A percentile compares a stretch with the other conserved stretches of the same genome.
These are phyloP conservation scores for Triticum monococcum DNA, from an alignment of 176 grass and related monocot genomes.

Conservation along the genomic window DNA sequence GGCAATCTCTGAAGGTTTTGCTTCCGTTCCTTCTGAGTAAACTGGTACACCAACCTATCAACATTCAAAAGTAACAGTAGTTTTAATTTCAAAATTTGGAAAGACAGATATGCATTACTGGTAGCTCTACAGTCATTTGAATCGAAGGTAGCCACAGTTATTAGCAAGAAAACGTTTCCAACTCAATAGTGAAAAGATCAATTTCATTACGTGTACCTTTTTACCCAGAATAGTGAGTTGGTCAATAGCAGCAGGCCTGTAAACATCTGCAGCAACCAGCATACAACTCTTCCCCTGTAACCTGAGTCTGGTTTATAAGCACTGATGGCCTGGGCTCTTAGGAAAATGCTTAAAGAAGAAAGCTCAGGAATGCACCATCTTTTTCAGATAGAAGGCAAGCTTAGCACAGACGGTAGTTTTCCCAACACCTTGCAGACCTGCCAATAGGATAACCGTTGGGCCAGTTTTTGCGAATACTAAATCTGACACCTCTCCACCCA, in stretches of 20 bases:
- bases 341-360: slow-evolving; percentile 19
- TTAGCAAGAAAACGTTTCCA: slow-evolving; percentile 19
- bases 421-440: slow-evolving; percentile 93
- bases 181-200: neutral
- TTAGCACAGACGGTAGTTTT: slow-evolving; percentile 96
- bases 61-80: slow-evolving; percentile 5
- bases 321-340: slow-evolving; percentile 25
- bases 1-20: slow-evolving; percentile 81
- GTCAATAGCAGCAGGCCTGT: slow-evolving; percentile 98
- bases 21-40: slow-evolving; percentile 77
- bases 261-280: slow-evolving; percentile 94
- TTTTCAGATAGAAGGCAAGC: slow-evolving; percentile 90
- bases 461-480: slow-evolving; percentile 72
- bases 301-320: slow-evolving; percentile 43
- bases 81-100: neutral
- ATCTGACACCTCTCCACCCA: slow-evolving; percentile 95
- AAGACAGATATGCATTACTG: neutral
- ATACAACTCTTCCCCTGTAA: slow-evolving; percentile 98
- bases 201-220: slow-evolving; percentile 49
- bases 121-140: neutral
- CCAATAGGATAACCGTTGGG: slow-evolving; percentile 78
- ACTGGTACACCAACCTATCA: slow-evolving; percentile 82
- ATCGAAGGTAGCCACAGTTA: neutral
- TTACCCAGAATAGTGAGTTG: slow-evolving; percentile 81
- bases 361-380: slow-evolving; percentile 59